Percentiles rank a stretch among this genome's conserved stretches.
Evolutionary conservation across 2,329 filamentous ascomycete species (phyloP).

Genomic region (Fusarium drepaniforme): DNA sequence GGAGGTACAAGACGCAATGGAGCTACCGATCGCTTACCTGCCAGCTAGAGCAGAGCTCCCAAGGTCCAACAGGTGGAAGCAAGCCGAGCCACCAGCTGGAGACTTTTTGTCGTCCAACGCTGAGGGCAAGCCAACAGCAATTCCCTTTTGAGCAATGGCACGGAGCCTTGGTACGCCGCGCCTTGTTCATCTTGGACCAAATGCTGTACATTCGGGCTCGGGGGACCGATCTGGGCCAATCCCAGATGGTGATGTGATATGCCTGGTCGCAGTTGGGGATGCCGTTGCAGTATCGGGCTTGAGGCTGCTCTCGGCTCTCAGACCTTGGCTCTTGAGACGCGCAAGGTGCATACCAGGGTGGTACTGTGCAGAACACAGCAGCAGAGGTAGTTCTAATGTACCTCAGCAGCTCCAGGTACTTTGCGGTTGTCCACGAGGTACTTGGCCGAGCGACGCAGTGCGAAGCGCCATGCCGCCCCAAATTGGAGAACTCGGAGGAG

Average conservation of each 20-base stretch:
- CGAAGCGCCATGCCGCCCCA: slow-evolving; percentile 45
- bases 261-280: slow-evolving; percentile 18
- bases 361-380: slow-evolving; percentile 10
- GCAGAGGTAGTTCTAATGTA: slow-evolving; percentile 2
- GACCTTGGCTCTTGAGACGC: slow-evolving; percentile 17
- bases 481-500: slow-evolving; percentile 19
- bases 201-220: slow-evolving; percentile 7
- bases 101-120: slow-evolving; percentile 9
- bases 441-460: slow-evolving; percentile 40
- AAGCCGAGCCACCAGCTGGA: slow-evolving; percentile 6
- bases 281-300: slow-evolving; percentile 11
- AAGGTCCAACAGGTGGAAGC: not conserved
- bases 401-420: slow-evolving; percentile 28
- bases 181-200: slow-evolving; percentile 5
- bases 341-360: slow-evolving; percentile 2
- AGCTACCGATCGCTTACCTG: slow-evolving; percentile 15
- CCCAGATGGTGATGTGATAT: slow-evolving; percentile 27
- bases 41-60: not conserved
- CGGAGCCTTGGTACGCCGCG: not conserved
- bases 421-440: slow-evolving; percentile 19
- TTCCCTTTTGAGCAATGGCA: slow-evolving; percentile 8
- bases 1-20: slow-evolving; percentile 10
- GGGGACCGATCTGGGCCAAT: slow-evolving; percentile 7
- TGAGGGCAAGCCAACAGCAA: not conserved
- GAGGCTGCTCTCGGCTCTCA: slow-evolving; percentile 26